phyloP scores from a whole-genome alignment of 257 asterid species.

The Osmanthus fragrans region DNA sequence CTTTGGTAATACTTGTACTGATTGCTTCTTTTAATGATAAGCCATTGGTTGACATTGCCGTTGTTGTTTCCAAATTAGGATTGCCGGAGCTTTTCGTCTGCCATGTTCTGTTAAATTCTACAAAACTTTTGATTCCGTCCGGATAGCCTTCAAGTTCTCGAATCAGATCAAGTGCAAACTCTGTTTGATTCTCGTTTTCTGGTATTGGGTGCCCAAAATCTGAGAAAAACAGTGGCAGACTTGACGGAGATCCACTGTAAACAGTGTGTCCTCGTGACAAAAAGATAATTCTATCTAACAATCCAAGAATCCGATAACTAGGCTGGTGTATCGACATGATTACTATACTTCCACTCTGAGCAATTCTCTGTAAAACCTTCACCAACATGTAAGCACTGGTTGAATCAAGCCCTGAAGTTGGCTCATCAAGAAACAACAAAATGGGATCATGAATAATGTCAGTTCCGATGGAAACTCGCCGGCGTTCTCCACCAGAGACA shows the following conservation, averaged over 20 bases:
- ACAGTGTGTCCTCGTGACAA: constrained; percentile 31
- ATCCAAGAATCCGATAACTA: no score
- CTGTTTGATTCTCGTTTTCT: constrained; percentile 32
- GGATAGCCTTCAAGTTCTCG: constrained; percentile 37
- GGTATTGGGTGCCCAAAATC: constrained; percentile 47
- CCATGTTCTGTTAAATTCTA: constrained; percentile 40
- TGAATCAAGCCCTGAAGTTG: no score
- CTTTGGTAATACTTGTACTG: constrained; percentile 40
- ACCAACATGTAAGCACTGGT: no score
- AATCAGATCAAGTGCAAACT: constrained; percentile 43
- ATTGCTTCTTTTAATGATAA: constrained; percentile 39
- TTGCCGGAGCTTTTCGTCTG: constrained; percentile 4
- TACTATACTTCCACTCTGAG: no score
- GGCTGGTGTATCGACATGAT: no score
- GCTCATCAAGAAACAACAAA: no score
- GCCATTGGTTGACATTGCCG: not conserved
- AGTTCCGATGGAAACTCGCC: no score
- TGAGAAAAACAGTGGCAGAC: constrained; percentile 27
- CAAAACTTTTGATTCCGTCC: constrained; percentile 31
- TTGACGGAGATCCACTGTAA: constrained; percentile 35
- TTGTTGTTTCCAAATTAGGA: not conserved
- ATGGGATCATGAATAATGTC: no score
- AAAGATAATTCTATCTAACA: no score
- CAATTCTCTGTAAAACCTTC: no score
- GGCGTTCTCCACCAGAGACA: no score